Base-by-base conservation (phyloP, 441 rosid species). In the Erysimum cheiri region DNA sequence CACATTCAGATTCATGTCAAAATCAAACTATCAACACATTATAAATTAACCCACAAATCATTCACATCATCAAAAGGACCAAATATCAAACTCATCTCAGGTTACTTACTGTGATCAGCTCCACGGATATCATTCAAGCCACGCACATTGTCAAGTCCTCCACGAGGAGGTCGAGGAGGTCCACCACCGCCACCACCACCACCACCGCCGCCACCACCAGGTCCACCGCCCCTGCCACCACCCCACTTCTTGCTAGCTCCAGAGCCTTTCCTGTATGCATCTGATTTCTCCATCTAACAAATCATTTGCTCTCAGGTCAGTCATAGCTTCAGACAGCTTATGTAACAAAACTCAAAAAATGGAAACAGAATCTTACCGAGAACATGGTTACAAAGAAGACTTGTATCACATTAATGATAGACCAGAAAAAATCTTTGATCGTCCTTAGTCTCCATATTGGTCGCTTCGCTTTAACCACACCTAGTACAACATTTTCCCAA, bases 191-290 rank as follows among this genome's bases (percentile, higher is more conserved):
- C 47, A 1, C 88, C 77, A 0, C 89, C 83, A 0, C 88, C 86
- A 3, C 91, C 87, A 3, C 82, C 83, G 0, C 93, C 86, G n/a
- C 98, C 91, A 2, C 92, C 85, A 46, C n/a, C n/a, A n/a, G 96
- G 96, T 26, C 87, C 85, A 13, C 96, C 96, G 33, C 96, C 94
- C 0, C 87, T 85, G 28, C 97, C 95, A 26, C 91, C 97, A 75
- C 83, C 97, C 93, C 97, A 93, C 78, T 91, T 89, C 88, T 91
- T 91, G 81, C 84, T 68, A 72, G 92, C 74, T 59, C 84, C 82
- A 44, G 85, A 78, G 54, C 94, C 91, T 74, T 86, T 89, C 67
- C 88, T 80, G 53, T 89, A 87, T 14, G 86, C 60, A 61, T 89
- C 91, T 0, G 98, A 85, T 73, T 87, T 93, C 76, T 93, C 97